A percentile compares a stretch with the other conserved stretches of the same genome.
Conservation (phyloP, 441 rosid genomes). For the Brassica balearica region DNA sequence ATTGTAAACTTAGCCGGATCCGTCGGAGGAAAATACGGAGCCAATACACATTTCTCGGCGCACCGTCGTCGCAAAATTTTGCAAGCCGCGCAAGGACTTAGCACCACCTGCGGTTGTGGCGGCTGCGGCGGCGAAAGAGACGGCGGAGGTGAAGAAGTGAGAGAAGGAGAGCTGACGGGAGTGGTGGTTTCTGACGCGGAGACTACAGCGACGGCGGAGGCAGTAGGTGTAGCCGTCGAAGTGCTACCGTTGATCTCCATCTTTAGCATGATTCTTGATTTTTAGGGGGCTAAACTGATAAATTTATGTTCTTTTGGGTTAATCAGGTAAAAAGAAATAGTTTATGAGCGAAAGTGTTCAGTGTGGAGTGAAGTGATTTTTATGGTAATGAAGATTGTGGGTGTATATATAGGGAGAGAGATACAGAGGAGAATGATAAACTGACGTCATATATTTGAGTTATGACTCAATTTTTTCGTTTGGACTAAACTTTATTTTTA, state of each 20-base stretch:
- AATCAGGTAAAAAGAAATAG: constrained; percentile 12
- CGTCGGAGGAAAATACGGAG: constrained; percentile 75
- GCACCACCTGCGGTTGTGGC: constrained; percentile 47
- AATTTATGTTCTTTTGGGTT: not conserved
- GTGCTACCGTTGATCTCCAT: constrained; percentile 55
- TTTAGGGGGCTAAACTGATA: constrained; percentile 3
- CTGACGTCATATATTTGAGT: constrained; percentile 20
- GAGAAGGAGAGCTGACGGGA: constrained; percentile 40
- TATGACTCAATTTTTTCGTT: constrained; percentile 2
- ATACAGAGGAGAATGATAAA: constrained; percentile 18
- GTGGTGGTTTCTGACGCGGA: constrained; percentile 18
- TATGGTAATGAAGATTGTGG: constrained; percentile 27
- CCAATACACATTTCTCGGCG: constrained; percentile 70
- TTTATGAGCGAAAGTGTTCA: constrained; percentile 17
- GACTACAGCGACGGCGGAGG: constrained; percentile 32
- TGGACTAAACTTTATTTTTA: not conserved
- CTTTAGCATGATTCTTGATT: constrained; percentile 42
- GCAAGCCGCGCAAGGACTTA: constrained; percentile 83
- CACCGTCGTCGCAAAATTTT: constrained; percentile 70
- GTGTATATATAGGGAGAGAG: constrained; percentile 31
- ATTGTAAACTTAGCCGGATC: constrained; percentile 75
- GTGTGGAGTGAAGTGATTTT: constrained; percentile 42
- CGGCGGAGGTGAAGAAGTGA: constrained; percentile 45
- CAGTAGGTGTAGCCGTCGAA: constrained; percentile 37
- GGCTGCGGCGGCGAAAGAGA: constrained; percentile 41